Percentiles rank a stretch among this genome's conserved stretches.
Conservation (phyloP, 805 yeast genomes). For the Yarrowia alimentaria region DNA sequence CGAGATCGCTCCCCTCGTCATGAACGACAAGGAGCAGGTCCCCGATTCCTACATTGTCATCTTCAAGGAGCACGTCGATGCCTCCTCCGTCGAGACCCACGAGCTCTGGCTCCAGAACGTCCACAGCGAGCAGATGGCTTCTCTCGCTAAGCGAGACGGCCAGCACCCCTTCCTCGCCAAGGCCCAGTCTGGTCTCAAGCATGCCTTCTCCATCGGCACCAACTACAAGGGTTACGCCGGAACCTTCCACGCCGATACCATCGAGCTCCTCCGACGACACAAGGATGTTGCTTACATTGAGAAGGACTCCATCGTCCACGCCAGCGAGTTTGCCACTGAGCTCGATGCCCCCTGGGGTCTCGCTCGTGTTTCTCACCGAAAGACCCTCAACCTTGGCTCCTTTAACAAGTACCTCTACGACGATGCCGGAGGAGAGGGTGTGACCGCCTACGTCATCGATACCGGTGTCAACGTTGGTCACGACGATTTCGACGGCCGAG, state of each 20-base stretch:
- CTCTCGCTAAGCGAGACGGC: constrained; percentile 43
- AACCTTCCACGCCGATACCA: constrained; percentile 67
- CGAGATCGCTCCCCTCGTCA: constrained; percentile 48
- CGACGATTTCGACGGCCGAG: constrained; percentile 60
- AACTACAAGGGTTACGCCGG: constrained; percentile 80
- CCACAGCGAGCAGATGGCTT: constrained; percentile 35
- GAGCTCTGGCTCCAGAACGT: constrained; percentile 57
- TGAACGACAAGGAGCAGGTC: constrained; percentile 41
- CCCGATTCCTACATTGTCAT: constrained; percentile 67
- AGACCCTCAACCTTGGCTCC: constrained; percentile 56
- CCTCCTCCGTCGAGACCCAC: constrained; percentile 61
- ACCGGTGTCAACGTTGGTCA: constrained; percentile 64
- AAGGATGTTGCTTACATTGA: constrained; percentile 60
- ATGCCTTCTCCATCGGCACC: constrained; percentile 52
- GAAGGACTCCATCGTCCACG: constrained; percentile 55
- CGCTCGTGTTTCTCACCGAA: constrained; percentile 66
- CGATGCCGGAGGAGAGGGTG: constrained; percentile 59
- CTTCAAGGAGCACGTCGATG: constrained; percentile 62
- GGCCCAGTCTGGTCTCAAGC: constrained; percentile 35
- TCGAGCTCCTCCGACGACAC: constrained; percentile 66
- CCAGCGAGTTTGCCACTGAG: constrained; percentile 50
- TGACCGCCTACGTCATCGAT: constrained; percentile 75
- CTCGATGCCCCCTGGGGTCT: constrained; percentile 75
- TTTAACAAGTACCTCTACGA: constrained; percentile 62
- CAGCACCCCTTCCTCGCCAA: constrained; percentile 36